A percentile compares a stretch with the other conserved stretches of the same genome.
Evolutionary conservation across 441 rosid species (phyloP).

Genomic region (Bocquillonia castaneifolia): DNA sequence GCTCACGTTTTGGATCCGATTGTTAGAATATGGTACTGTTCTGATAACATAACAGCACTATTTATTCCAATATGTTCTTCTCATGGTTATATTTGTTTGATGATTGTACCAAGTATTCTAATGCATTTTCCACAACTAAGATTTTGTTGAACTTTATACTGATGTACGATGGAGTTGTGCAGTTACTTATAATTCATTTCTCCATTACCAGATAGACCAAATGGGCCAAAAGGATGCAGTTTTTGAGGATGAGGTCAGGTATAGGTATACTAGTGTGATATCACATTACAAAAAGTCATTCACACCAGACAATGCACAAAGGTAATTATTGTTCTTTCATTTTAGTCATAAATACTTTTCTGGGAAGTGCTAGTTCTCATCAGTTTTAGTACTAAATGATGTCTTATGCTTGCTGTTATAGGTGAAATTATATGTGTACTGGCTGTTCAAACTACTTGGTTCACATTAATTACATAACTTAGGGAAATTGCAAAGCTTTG

Average conservation of each 20-base stretch:
- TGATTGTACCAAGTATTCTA: not conserved
- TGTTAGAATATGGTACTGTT: not conserved
- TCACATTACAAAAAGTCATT: slow-evolving; percentile 87
- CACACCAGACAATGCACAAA: slow-evolving; percentile 84
- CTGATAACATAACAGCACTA: not conserved
- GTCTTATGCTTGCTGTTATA: not conserved
- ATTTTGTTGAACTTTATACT: not conserved
- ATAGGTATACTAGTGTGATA: slow-evolving; percentile 69
- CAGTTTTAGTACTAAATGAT: not conserved
- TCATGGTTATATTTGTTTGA: too few species aligned
- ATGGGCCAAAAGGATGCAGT: slow-evolving; percentile 66
- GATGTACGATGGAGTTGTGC: not conserved
- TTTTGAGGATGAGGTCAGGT: slow-evolving; percentile 81
- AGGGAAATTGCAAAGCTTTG: slow-evolving; percentile 1
- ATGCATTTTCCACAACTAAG: not conserved
- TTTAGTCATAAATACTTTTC: not conserved
- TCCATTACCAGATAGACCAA: slow-evolving; percentile 59
- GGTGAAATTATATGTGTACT: not conserved
- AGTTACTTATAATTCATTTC: slow-evolving; percentile 21
- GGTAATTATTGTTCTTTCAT: slow-evolving; percentile 35
- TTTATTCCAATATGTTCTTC: not conserved
- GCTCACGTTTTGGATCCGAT: slow-evolving; percentile 12
- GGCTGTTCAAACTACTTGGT: not conserved
- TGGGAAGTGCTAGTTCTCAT: not conserved
- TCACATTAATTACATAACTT: not conserved